Conservation (phyloP, 1,284 basidiomycete genomes). For the Trichosporon faecale region DNA sequence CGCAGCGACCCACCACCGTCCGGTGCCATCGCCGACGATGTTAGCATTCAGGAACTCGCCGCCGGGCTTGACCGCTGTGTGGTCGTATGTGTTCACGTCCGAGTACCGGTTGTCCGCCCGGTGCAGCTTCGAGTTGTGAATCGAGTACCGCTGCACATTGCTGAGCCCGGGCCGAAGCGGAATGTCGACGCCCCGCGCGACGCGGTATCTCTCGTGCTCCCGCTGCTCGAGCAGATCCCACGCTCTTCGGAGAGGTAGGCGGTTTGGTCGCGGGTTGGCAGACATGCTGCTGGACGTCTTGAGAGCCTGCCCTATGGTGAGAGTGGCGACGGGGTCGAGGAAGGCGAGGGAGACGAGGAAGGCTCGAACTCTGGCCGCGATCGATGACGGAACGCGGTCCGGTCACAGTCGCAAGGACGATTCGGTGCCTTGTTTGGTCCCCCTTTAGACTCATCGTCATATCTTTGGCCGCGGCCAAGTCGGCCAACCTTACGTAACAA, state of each 20-base stretch:
- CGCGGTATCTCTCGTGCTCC: not conserved
- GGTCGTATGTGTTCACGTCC: constrained; percentile 47
- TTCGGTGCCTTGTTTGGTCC: not conserved
- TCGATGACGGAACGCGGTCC: not conserved
- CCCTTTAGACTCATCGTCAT: not conserved
- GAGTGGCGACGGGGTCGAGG: not conserved
- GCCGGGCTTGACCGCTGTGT: constrained; percentile 35
- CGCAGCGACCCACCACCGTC: constrained; percentile 44
- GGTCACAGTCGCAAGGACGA: not conserved
- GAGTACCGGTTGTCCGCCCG: constrained; percentile 38
- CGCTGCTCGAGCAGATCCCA: not conserved
- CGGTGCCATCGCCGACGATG: constrained; percentile 34
- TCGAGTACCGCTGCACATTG: constrained; percentile 19
- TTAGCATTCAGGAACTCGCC: constrained; percentile 46
- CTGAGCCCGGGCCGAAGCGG: constrained; percentile 35
- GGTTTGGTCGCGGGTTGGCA: not conserved
- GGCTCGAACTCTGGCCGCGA: not conserved
- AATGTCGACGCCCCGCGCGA: constrained; percentile 17
- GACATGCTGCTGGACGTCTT: not conserved
- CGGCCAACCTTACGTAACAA: not conserved
- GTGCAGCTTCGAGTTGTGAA: not conserved
- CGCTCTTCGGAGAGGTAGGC: not conserved
- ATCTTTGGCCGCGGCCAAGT: no score
- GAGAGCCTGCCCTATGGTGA: not conserved
- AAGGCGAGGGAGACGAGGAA: not conserved